These are phyloP conservation scores for Scheffersomyces coipomensis DNA, from an alignment of 805 yeast genomes.

Conservation along the genomic window DNA sequence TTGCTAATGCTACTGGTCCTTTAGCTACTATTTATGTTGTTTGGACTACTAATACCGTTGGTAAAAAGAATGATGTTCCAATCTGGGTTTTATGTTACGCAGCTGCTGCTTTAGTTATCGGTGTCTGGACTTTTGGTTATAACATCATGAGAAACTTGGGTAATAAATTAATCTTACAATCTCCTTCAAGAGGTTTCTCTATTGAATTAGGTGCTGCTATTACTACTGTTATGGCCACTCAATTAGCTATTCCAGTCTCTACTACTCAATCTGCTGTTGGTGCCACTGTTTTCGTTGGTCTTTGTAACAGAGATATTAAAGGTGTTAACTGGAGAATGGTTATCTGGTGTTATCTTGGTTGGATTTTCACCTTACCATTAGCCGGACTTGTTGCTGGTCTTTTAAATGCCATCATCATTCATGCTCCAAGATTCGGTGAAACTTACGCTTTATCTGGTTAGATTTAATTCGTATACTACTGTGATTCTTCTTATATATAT, in stretches of 20 bases:
- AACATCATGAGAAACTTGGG: slow-evolving; percentile 69
- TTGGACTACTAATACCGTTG: slow-evolving; percentile 53
- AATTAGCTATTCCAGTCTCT: slow-evolving; percentile 67
- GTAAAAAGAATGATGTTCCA: slow-evolving; percentile 57
- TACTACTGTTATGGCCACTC: slow-evolving; percentile 74
- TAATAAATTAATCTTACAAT: slow-evolving; percentile 69
- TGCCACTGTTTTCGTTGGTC: slow-evolving; percentile 72
- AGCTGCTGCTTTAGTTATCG: slow-evolving; percentile 65
- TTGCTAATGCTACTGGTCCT: slow-evolving; percentile 78
- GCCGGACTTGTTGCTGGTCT: slow-evolving; percentile 75
- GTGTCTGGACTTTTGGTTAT: slow-evolving; percentile 72
- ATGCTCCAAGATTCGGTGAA: slow-evolving; percentile 54
- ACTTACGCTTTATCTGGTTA: slow-evolving; percentile 15
- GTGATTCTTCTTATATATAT: too few species aligned
- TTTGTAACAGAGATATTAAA: slow-evolving; percentile 61
- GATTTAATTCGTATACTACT: too few species aligned
- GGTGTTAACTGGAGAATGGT: slow-evolving; percentile 80
- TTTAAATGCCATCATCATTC: slow-evolving; percentile 58
- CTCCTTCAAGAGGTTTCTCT: slow-evolving; percentile 76
- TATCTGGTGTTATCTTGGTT: slow-evolving; percentile 66
- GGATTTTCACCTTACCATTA: slow-evolving; percentile 70
- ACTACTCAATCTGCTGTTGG: slow-evolving; percentile 81
- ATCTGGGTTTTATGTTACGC: slow-evolving; percentile 70
- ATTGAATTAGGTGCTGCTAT: slow-evolving; percentile 78
- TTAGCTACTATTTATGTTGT: slow-evolving; percentile 61